These are phyloP conservation scores for Wallacemonas sp. DNA, from an alignment of 208 protist species.

Conservation along the genomic window DNA sequence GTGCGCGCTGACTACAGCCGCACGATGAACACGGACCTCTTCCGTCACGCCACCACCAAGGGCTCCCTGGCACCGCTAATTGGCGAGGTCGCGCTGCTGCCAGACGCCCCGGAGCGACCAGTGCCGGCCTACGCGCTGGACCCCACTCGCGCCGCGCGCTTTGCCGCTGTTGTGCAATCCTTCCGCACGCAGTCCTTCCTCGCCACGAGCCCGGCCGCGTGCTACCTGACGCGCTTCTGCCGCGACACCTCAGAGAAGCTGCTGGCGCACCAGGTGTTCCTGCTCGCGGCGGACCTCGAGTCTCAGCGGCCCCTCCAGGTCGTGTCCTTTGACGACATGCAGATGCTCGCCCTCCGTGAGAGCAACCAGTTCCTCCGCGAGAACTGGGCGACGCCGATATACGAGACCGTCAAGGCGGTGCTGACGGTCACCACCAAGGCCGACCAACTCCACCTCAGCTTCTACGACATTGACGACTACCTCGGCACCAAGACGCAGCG, in stretches of 20 bases:
- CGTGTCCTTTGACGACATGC: slow-evolving; percentile 89
- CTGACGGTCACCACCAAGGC: slow-evolving; percentile 30
- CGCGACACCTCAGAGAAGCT: slow-evolving; percentile 75
- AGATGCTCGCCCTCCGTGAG: slow-evolving; percentile 72
- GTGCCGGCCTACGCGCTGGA: slow-evolving; percentile 56
- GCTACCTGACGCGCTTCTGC: slow-evolving; percentile 67
- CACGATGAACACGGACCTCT: slow-evolving; percentile 87
- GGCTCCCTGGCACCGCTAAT: slow-evolving; percentile 54
- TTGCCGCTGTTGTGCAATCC: slow-evolving; percentile 41
- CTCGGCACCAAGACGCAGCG: slow-evolving; percentile 91
- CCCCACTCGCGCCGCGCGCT: slow-evolving; percentile 38
- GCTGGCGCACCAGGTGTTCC: slow-evolving; percentile 74
- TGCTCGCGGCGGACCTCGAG: slow-evolving; percentile 44
- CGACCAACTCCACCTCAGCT: slow-evolving; percentile 78
- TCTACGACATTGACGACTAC: slow-evolving; percentile 90
- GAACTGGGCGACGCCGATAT: slow-evolving; percentile 69
- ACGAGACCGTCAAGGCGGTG: slow-evolving; percentile 49
- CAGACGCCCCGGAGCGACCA: slow-evolving; percentile 3
- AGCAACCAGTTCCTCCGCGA: slow-evolving; percentile 74
- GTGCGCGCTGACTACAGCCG: slow-evolving; percentile 87
- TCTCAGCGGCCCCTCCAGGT: slow-evolving; percentile 64
- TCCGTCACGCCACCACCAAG: slow-evolving; percentile 63
- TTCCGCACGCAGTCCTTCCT: slow-evolving; percentile 73
- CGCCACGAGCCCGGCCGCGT: slow-evolving; percentile 38
- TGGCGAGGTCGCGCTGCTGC: slow-evolving; percentile 33